phyloP scores from a whole-genome alignment of 805 yeast genomes.

The Yarrowia osloensis region DNA sequence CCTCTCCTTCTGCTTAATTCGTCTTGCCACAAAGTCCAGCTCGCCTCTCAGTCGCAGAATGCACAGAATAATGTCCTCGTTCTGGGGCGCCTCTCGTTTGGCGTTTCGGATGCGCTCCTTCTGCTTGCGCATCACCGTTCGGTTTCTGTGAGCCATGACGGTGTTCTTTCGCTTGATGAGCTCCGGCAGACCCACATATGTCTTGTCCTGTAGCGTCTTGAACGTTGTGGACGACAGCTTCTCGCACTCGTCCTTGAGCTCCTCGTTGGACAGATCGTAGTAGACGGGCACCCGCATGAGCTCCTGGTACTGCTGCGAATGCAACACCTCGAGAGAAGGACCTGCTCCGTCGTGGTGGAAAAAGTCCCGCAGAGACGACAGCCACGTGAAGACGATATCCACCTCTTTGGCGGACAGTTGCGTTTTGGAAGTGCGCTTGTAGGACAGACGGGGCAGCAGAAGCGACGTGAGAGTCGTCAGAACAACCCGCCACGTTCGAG shows the following conservation, averaged over 20 bases:
- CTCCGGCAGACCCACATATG: conserved; percentile 47
- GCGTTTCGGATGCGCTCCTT: conserved; percentile 51
- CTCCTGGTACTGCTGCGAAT: conserved; percentile 63
- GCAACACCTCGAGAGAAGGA: conserved; percentile 65
- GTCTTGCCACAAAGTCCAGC: conserved; percentile 55
- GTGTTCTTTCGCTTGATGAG: conserved; percentile 65
- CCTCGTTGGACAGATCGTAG: conserved; percentile 54
- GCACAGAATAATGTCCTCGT: conserved; percentile 72
- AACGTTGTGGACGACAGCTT: conserved; percentile 57
- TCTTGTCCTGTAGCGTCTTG: conserved; percentile 52
- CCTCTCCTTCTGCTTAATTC: conserved; percentile 63
- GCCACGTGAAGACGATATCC: conserved; percentile 71
- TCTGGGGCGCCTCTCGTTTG: conserved; percentile 48
- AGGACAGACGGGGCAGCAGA: conserved; percentile 66
- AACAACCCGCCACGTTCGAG: conserved; percentile 78
- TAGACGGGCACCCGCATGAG: conserved; percentile 63
- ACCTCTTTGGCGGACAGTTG: conserved; percentile 61
- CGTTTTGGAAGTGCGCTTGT: conserved; percentile 43
- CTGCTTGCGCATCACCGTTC: conserved; percentile 53
- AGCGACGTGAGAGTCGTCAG: conserved; percentile 68
- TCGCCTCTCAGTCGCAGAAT: conserved; percentile 68
- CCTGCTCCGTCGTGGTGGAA: conserved; percentile 83
- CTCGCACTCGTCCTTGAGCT: conserved; percentile 60
- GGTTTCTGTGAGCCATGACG: conserved; percentile 70
- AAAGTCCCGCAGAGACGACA: conserved; percentile 67